These are phyloP conservation scores for Nasturtium officinale DNA, from an alignment of 345 rosid genomes.

Conservation along the genomic window DNA sequence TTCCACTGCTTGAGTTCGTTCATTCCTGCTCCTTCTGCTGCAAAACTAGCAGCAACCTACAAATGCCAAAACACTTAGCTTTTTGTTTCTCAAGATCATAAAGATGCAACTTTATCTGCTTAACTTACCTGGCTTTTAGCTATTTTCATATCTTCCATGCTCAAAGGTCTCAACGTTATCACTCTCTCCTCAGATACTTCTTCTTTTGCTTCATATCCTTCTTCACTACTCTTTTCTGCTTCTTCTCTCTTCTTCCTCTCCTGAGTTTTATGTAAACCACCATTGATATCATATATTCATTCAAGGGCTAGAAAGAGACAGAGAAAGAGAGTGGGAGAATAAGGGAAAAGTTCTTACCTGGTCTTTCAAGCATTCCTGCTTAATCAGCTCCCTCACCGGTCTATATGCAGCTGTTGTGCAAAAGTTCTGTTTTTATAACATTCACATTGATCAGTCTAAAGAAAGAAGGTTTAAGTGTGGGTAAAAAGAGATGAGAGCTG, in stretches of 20 bases:
- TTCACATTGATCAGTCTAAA: slow-evolving; percentile 18
- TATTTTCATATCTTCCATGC: slow-evolving; percentile 89
- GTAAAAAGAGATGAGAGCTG: slow-evolving; percentile 4
- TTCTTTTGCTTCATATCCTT: slow-evolving; percentile 45
- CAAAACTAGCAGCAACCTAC: slow-evolving; percentile 93
- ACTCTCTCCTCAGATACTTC: slow-evolving; percentile 59
- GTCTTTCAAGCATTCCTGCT: slow-evolving; percentile 79
- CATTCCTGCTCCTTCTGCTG: slow-evolving; percentile 81
- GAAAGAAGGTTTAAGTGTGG: not conserved
- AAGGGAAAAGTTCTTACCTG: slow-evolving; percentile 49
- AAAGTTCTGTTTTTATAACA: slow-evolving; percentile 68
- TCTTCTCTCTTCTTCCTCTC: slow-evolving; percentile 56
- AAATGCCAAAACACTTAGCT: slow-evolving; percentile 1
- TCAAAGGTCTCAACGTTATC: slow-evolving; percentile 71
- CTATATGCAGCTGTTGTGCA: slow-evolving; percentile 94
- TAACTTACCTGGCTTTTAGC: slow-evolving; percentile 83
- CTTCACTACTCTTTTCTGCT: slow-evolving; percentile 56
- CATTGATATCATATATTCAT: slow-evolving; percentile 9
- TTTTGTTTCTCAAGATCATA: not conserved
- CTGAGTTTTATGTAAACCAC: slow-evolving; percentile 10
- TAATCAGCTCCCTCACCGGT: slow-evolving; percentile 89
- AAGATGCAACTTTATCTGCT: slow-evolving; percentile 1
- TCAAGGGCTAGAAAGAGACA: not conserved
- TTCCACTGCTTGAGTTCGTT: slow-evolving; percentile 92
- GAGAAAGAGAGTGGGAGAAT: not conserved